Base-by-base conservation (phyloP, 768 basidiomycete species). In the Thelephora ganbajun region DNA sequence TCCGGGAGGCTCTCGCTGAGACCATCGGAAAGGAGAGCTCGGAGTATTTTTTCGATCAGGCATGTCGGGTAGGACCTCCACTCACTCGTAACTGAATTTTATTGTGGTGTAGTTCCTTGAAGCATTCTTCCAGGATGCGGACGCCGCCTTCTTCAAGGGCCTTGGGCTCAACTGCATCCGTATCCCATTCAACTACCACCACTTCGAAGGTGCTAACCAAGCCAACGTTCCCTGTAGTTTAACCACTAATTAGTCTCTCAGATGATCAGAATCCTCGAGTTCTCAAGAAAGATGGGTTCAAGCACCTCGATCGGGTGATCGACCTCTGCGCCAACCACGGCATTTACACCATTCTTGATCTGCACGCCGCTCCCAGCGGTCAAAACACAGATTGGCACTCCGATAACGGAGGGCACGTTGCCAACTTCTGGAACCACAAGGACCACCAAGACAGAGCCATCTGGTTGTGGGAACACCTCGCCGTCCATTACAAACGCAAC, bases 11-110 rank as follows among this genome's bases (percentile, higher is more conserved):
- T 1, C 66, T 91, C n/a, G 69, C 73, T 16, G 68, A 74, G 9
- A 71, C 76, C 1, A 67, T 90, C 22, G 87, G 87, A 0, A 50
- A 71, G 44, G 72, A 73, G 42, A 82, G 84, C 60, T 75, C 80
- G 7, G 77, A 77, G 11, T 79, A 79, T 61, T 91, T 88, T 70
- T 91, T 89, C 57, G 83, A 90, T 71, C 85, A 83, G 70, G 85
- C 80, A 49, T 22, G 62, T 49, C 50, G 22, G n/a, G 19, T n/a
- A 33, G 11, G 14, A 19, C 20, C 12, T 6, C 12, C 2, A 37
- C 5, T 9, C 43, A 33, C 41, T 33, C 22, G 9, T 5, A 18
- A 22, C 30, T 35, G 26, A 18, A 2, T 30, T 9, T 30, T 50
- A 11, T 9, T 41, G 35, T 19, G 34, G 41, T 37, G 0, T 51